Evolutionary conservation across 768 basidiomycete genomes (phyloP), one percentile per base, ranked within the genome.

Genomic region (Mrakia frigida): DNA sequence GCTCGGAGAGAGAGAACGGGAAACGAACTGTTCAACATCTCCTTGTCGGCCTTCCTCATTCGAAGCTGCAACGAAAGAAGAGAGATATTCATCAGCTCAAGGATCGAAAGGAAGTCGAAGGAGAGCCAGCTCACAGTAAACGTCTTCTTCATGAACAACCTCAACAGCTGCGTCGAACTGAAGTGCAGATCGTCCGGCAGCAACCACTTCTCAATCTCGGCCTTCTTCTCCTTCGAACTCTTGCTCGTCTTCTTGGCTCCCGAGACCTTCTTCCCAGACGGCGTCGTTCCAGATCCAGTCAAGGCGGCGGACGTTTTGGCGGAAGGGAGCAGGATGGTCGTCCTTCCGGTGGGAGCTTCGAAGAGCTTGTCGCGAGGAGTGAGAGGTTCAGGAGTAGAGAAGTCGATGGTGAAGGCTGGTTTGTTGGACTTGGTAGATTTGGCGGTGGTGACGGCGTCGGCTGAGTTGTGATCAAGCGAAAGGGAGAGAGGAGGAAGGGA

Each of bases 151-250:
- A 70, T 78, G 67, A 98, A 99, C 70, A 99, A 83, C 10, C 94
- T 90, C 28, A 99, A 88, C 18, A 99, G 87, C 80, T 97, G 92
- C 79, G 90, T 86, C 81, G 90, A 93, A 39, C 91, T 91, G 83
- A 99, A 99, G 83, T 98, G 95, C 91, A 96, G 95, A 82, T 99
- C 97, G 80, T 98, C 94, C 1, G 97, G 97, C 61, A 98, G 85
- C 11, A 89, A 87, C 79, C 92, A 90, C 70, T 91, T 89, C 77
- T 90, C 89, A 35, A 88, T 87, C 82, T 89, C 92, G 81, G 89
- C 90, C 82, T 86, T 89, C 86, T 84, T 87, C 79, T 83, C 87
- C 85, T 84, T 79, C 80, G 31, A 53, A 69, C n/a, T 59, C 75
- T 70, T 78, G 61, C 28, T 50, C 76, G 61, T 68, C 60, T 63